Base-by-base conservation (phyloP, 163 green algal genomes). In the Coccomyxa subellipsoidea region DNA sequence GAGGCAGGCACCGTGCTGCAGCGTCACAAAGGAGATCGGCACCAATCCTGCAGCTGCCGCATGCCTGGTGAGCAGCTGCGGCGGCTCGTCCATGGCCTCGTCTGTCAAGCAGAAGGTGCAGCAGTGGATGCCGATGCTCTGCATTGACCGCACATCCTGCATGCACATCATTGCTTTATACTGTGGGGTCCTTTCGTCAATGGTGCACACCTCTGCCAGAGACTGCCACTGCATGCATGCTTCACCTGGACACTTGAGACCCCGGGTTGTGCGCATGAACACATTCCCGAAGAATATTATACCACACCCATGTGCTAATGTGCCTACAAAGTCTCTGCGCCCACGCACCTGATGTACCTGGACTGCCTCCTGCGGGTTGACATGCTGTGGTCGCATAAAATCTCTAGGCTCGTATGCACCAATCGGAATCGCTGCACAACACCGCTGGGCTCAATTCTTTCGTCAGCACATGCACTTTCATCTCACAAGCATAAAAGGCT, bases 11-110 rank as follows among this genome's bases (percentile, higher is more conserved):
- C 72, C 72, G 31, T 95, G 90, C 37, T 90, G 86, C 75, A 93
- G 36, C 0, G 83, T 85, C 7, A 93, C 83, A 82, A 97, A 97
- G 5, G 80, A 86, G 12, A 86, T 69, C 0, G 69, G 7, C 0
- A 76, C 18, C 54, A 94, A 77, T 0, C 80, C 83, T 23, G 76
- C 82, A 15, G 80, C 72, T 27, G 29, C 25, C 0, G 87, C 54
- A 23, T 82, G 84, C 29, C 84, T 32, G 47, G 18, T 38, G 53
- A 96, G 88, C 66, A 87, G 81, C 69, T 47, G 71, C 25, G 85
- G 83, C 10, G 93, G 93, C 75, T 95, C 93, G 80, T 96, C 92
- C 80, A 95, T 77, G 7, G 92, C 69, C 80, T 97, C 93, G 71
- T 92, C 84, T 0, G 93, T 94, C 15, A 97, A 85, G 71, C 70